Evolutionary conservation across 495 filamentous ascomycete species (phyloP), one percentile per base, ranked within the genome.

Genomic region (Wilcoxina mikolae): DNA sequence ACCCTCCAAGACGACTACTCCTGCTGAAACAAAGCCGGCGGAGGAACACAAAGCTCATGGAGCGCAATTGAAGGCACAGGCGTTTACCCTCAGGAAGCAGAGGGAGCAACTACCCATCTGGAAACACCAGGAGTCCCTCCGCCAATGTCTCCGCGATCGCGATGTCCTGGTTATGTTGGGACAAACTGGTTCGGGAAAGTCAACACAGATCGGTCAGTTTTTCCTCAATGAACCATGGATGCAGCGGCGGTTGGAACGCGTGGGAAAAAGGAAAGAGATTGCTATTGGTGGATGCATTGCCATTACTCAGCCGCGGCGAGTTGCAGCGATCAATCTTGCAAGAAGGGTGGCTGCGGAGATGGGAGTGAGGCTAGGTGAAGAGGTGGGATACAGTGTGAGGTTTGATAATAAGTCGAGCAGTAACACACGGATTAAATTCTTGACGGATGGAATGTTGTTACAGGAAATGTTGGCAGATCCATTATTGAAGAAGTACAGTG

Each of bases 361-460:
- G 74, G 91, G 93, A 0, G 89, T 84, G 7, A 81, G 84, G 12
- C 70, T 96, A 4, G 80, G 78, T 3, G 76, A 74, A 2, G 60
- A 64, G 58, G 93, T 99, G 15, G 93, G 93, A 18, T 99, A 95
- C 61, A 84, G 83, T 9, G 90, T 99, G 23, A 80, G 93, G 39
- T 96, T 96, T 66, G 91, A 99, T 61, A 78, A 78, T n/a, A 85
- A 83, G 20, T 78, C 78, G 0, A 75, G 80, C 10, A 75, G 72
- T 43, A 75, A 72, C 4, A 85, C 86, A 1, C 76, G 73, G 55
- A 82, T 99, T 66, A 96, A 96, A 65, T 99, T 84, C 61, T 71
- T 99, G 58, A 99, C 93, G 0, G 93, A 99, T 67, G 93, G 93
- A 51, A 96, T 94, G 84, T 72, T 99, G 43, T 72, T 99, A 12